Conservation (phyloP, 441 rosid genomes). For the Erodium texanum region DNA sequence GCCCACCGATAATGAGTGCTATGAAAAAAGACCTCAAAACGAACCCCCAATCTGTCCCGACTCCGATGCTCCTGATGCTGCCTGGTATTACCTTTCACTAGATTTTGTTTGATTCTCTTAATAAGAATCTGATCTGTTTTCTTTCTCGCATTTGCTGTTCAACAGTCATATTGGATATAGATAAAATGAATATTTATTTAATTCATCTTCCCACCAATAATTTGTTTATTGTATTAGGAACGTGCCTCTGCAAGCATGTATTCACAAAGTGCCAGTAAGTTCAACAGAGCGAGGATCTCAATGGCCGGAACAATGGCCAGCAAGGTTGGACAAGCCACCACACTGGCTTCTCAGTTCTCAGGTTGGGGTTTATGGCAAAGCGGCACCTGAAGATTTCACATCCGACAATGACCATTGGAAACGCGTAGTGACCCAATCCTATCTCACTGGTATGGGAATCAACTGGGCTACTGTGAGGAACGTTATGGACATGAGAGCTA, state of each 20-base stretch:
- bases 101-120: no score
- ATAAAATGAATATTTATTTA: background rate
- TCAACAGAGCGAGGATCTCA: conserved; percentile 56
- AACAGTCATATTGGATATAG: background rate
- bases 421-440: conserved; percentile 67
- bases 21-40: conserved; percentile 50
- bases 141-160: background rate
- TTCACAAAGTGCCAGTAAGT: conserved; percentile 68
- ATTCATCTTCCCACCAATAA: background rate
- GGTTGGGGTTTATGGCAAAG: conserved; percentile 84
- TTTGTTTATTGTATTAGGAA: conserved; percentile 38
- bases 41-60: conserved; percentile 57
- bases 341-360: conserved; percentile 74
- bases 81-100: background rate
- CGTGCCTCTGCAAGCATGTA: conserved; percentile 75
- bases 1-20: conserved; percentile 71
- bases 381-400: conserved; percentile 76
- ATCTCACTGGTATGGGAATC: conserved; percentile 68
- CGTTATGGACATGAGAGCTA: conserved; percentile 95
- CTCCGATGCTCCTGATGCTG: background rate
- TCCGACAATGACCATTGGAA: conserved; percentile 83
- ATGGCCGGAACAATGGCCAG: conserved; percentile 97
- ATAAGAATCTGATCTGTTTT: background rate
- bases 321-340: conserved; percentile 63
- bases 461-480: conserved; percentile 76